A percentile compares a stretch with the other conserved stretches of the same genome.
phyloP scores from a whole-genome alignment of 2,329 filamentous ascomycete species.

The Cercospora sp. region DNA sequence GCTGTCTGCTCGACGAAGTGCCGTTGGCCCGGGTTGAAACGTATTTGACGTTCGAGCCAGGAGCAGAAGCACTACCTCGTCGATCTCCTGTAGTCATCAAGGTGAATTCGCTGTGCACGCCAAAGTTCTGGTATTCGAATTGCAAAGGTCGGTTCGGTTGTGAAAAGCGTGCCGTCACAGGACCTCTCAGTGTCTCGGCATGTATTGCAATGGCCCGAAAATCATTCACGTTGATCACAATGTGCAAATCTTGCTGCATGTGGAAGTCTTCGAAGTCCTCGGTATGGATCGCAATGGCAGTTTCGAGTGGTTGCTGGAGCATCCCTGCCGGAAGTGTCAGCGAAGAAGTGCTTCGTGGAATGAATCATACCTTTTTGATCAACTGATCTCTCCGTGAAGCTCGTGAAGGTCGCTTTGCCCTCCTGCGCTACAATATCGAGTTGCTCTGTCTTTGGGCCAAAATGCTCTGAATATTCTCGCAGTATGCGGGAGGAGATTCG shows the following conservation, averaged over 20 bases:
- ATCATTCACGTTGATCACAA: slow-evolving; percentile 79
- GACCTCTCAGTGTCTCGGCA: slow-evolving; percentile 67
- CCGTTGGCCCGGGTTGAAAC: slow-evolving; percentile 37
- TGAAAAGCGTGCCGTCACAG: slow-evolving; percentile 69
- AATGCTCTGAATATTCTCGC: slow-evolving; percentile 76
- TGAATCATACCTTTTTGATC: slow-evolving; percentile 58
- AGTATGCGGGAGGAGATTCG: slow-evolving; percentile 69
- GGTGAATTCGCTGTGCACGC: slow-evolving; percentile 72
- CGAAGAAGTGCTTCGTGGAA: background rate
- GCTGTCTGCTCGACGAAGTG: slow-evolving; percentile 29
- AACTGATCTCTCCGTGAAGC: slow-evolving; percentile 76
- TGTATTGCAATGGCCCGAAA: slow-evolving; percentile 78
- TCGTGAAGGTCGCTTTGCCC: slow-evolving; percentile 70
- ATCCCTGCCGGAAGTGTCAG: slow-evolving; percentile 55
- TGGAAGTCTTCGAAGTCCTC: slow-evolving; percentile 75
- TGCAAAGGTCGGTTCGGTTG: slow-evolving; percentile 70
- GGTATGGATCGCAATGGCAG: slow-evolving; percentile 73
- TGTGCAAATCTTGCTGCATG: slow-evolving; percentile 73
- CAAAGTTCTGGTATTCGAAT: slow-evolving; percentile 67
- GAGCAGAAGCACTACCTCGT: slow-evolving; percentile 41
- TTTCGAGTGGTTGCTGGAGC: slow-evolving; percentile 76
- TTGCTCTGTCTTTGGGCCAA: slow-evolving; percentile 76
- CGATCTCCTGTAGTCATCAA: slow-evolving; percentile 77
- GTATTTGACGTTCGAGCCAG: slow-evolving; percentile 39
- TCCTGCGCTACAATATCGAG: slow-evolving; percentile 75